Percentiles rank a stretch among this genome's conserved stretches.
phyloP scores from a whole-genome alignment of 2,329 filamentous ascomycete species.

The Mollisia scopiformis region DNA sequence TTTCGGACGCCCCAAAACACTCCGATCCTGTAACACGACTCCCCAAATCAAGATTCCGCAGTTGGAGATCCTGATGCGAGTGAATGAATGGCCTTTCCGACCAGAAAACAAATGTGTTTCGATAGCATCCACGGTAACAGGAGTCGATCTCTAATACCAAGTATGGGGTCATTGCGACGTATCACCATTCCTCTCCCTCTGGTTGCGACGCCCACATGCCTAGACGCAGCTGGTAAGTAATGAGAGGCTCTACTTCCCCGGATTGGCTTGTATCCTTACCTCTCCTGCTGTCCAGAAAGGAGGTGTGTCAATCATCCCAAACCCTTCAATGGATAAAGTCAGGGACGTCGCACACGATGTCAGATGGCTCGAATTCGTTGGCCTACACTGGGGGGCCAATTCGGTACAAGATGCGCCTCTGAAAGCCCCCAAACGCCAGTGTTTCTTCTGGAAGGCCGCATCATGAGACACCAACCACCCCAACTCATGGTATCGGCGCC shows the following conservation, averaged over 20 bases:
- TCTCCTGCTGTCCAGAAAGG: not conserved
- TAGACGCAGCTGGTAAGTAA: not conserved
- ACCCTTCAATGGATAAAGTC: slow-evolving; percentile 3
- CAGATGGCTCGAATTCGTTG: slow-evolving; percentile 23
- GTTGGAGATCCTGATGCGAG: not conserved
- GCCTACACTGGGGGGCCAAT: slow-evolving; percentile 12
- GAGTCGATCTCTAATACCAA: not conserved
- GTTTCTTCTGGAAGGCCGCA: slow-evolving; percentile 13
- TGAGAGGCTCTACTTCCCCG: slow-evolving; percentile 12
- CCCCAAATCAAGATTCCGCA: not conserved
- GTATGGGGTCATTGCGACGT: not conserved
- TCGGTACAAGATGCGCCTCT: slow-evolving; percentile 4
- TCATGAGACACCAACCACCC: slow-evolving; percentile 12
- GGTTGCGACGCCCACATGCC: not conserved
- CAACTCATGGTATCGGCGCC: slow-evolving; percentile 1
- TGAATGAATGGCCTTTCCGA: not conserved
- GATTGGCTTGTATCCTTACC: slow-evolving; percentile 2
- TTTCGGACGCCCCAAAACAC: not conserved
- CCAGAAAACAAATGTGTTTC: not conserved
- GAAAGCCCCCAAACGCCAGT: slow-evolving; percentile 6
- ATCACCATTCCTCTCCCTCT: not conserved
- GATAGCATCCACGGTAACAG: not conserved
- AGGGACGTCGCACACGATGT: slow-evolving; percentile 20
- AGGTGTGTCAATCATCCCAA: slow-evolving; percentile 12
- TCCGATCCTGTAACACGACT: not conserved